A percentile compares a stretch with the other conserved stretches of the same genome.
Evolutionary conservation across 2,329 filamentous ascomycete species (phyloP).

Genomic region (Penicillium aurantiogriseum): DNA sequence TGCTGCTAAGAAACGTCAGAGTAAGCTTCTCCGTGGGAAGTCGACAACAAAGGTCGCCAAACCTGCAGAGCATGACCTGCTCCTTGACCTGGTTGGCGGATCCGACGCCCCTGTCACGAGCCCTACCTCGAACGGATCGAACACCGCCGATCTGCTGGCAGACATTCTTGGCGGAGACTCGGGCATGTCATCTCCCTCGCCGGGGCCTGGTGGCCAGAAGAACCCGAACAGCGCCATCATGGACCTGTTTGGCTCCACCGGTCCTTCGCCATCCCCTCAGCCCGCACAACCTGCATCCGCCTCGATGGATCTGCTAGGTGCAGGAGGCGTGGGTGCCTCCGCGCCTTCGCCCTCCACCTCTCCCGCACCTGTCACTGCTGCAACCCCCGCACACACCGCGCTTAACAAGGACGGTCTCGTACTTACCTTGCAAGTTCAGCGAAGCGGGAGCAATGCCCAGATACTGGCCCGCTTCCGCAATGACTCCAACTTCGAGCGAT

Average conservation of each 20-base stretch:
- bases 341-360: constrained; percentile 44
- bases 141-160: constrained; percentile 82
- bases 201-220: constrained; percentile 53
- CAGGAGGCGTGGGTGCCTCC: constrained; percentile 41
- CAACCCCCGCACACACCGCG: constrained; percentile 60
- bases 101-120: constrained; percentile 60
- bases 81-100: constrained; percentile 89
- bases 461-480: constrained; percentile 84
- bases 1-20: constrained; percentile 60
- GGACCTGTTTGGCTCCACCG: constrained; percentile 71
- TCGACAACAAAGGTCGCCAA: constrained; percentile 74
- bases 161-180: constrained; percentile 80
- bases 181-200: constrained; percentile 55
- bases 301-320: constrained; percentile 36
- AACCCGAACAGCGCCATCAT: constrained; percentile 65
- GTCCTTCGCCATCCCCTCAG: constrained; percentile 49
- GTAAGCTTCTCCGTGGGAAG: constrained; percentile 66
- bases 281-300: constrained; percentile 47
- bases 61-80: constrained; percentile 83
- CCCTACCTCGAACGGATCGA: constrained; percentile 57
- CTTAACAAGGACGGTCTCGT: constrained; percentile 84
- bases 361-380: constrained; percentile 50
- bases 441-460: constrained; percentile 68
- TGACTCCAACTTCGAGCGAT: constrained; percentile 59
- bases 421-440: constrained; percentile 78